Base-by-base conservation (phyloP, 176 grass and related monocot species). In the Oropetium thomaeum region DNA sequence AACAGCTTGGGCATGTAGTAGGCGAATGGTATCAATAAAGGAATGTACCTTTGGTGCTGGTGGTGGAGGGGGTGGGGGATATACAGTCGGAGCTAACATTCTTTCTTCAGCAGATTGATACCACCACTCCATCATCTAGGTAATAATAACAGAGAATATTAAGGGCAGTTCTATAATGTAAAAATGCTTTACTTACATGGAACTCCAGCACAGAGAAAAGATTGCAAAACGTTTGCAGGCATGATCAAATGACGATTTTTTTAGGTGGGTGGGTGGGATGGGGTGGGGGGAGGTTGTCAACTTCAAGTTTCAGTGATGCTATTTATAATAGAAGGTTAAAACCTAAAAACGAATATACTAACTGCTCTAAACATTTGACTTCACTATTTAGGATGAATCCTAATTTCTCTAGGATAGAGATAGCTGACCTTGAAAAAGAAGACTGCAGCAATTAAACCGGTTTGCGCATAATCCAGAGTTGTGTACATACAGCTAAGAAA, bases 61-160 rank as follows among this genome's bases (percentile, higher is more conserved):
- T 15, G 91, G 96, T 43, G 96, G 96, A 71, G 91, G 96, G 14
- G 96, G 92, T 34, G 92, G 87, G 7, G 92, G 96, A 49, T 95
- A 99, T n/a, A 99, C 96, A 70, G 96, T 92, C 5, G 89, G 92
- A 84, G 96, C 91, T 79, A 85, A 90, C 89, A 99, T 89, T 89
- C 87, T 88, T 92, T 95, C 91, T 90, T 99, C 96, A 8, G 96
- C 96, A 81, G 96, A 99, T 88, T 99, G 91, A 65, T 99, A 99
- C 91, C 91, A 99, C 96, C 96, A 99, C 74, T 95, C 96, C 92
- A 99, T 99, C 96, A 99, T 99, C 96, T 99, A 83, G 39, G 60
- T 53, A 88, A 53, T 31, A 25, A 81, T 47, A 35, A 10, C 31
- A 73, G 41, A 85, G 14, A 83, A 73, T 40, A 79, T 68, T 73